These are phyloP conservation scores for Cyberlindnera sargentensis DNA, from an alignment of 805 yeast species.

Conservation along the genomic window DNA sequence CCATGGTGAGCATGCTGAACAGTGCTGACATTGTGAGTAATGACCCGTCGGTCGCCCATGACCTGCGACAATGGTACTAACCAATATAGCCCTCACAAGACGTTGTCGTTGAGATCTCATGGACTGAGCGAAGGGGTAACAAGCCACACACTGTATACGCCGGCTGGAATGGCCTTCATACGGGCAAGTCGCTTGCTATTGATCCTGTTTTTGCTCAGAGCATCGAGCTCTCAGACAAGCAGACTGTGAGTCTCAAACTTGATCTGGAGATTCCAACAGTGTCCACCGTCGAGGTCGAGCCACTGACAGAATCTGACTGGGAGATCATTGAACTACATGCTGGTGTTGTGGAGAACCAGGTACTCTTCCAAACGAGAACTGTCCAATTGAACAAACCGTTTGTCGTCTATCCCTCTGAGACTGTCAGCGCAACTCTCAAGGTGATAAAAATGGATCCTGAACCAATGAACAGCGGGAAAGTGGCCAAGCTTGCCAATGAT, in stretches of 20 bases:
- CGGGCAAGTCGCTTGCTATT: constrained; percentile 40
- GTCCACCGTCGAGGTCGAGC: constrained; percentile 66
- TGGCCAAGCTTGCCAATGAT: constrained; percentile 51
- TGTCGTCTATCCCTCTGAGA: constrained; percentile 63
- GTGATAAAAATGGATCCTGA: constrained; percentile 42
- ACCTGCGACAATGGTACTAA: constrained; percentile 9
- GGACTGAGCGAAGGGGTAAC: constrained; percentile 24
- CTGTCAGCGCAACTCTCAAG: constrained; percentile 49
- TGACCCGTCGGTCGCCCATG: neutral
- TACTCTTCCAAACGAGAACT: constrained; percentile 76
- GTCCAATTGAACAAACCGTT: constrained; percentile 52
- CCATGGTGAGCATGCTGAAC: constrained; percentile 37
- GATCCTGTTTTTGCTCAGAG: constrained; percentile 61
- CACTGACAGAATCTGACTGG: constrained; percentile 77
- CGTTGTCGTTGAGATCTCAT: constrained; percentile 42
- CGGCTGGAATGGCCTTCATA: constrained; percentile 61
- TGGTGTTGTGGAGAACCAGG: constrained; percentile 60
- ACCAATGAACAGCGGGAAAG: constrained; percentile 20
- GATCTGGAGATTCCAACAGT: constrained; percentile 46
- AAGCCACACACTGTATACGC: constrained; percentile 30
- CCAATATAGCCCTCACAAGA: constrained; percentile 37
- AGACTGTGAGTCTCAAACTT: constrained; percentile 35
- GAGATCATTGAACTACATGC: constrained; percentile 84
- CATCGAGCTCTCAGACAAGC: constrained; percentile 38
- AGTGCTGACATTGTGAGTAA: constrained; percentile 42